phyloP scores from a whole-genome alignment of 78 protist genomes.

The Dictyostelium brefeldianum region DNA sequence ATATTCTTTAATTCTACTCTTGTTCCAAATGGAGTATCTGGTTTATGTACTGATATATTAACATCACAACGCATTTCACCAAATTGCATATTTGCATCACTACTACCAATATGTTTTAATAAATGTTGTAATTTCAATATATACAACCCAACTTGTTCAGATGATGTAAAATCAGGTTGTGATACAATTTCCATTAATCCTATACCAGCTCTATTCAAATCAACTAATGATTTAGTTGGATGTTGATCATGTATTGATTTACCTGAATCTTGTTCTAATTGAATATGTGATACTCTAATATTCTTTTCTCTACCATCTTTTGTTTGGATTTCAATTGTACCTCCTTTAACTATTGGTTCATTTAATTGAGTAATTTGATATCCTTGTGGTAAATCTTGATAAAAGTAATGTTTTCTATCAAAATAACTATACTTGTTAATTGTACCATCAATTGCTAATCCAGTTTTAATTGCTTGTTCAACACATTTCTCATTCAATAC shows the following conservation, averaged over 20 bases:
- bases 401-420: constrained; percentile 95
- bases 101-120: constrained; percentile 80
- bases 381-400: constrained; percentile 92
- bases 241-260: constrained; percentile 81
- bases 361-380: constrained; percentile 94
- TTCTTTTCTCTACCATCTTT: constrained; percentile 36
- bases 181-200: constrained; percentile 94
- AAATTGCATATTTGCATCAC: constrained; percentile 90
- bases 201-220: constrained; percentile 93
- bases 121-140: constrained; percentile 82
- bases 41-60: constrained; percentile 86
- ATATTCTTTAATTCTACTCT: constrained; percentile 91
- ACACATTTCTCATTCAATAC: constrained; percentile 85
- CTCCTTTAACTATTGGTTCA: constrained; percentile 81
- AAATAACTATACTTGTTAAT: constrained; percentile 75
- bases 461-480: constrained; percentile 87
- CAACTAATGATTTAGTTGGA: constrained; percentile 75
- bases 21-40: constrained; percentile 39
- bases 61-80: constrained; percentile 94
- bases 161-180: constrained; percentile 75
- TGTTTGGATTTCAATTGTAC: constrained; percentile 20
- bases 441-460: constrained; percentile 73
- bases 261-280: constrained; percentile 84
- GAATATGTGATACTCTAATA: constrained; percentile 61
- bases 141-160: constrained; percentile 86